These are phyloP conservation scores for Besnoitia besnoiti DNA, from an alignment of 169 alveolate genomes.

Conservation along the genomic window DNA sequence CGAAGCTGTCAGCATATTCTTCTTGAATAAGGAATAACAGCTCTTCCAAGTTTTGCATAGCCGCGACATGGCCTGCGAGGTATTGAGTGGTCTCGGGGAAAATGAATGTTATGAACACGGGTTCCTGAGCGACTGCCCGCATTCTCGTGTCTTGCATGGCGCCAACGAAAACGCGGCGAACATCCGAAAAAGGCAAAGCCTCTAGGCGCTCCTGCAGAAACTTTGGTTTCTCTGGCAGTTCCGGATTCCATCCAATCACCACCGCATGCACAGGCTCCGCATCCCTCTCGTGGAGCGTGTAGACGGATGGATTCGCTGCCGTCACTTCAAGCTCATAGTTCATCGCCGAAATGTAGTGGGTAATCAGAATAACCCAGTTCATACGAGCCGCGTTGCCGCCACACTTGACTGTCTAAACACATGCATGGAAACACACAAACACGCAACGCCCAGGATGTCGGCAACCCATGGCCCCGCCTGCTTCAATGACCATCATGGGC, in stretches of 20 bases:
- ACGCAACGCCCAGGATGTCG: too few relatives aligned
- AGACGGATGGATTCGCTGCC: neutral
- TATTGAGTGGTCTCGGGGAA: conserved; percentile 11
- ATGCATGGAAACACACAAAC: neutral
- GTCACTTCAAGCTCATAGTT: conserved; percentile 25
- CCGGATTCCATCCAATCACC: conserved; percentile 8
- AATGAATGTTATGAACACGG: conserved; percentile 30
- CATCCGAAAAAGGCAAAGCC: conserved; percentile 14
- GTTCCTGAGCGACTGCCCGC: neutral
- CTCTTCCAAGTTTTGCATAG: conserved; percentile 47
- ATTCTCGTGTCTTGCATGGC: conserved; percentile 5
- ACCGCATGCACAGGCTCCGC: conserved; percentile 37
- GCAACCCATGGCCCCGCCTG: too few relatives aligned
- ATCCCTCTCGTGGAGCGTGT: neutral
- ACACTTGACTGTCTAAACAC: neutral
- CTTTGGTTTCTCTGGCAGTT: neutral
- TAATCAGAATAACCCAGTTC: conserved; percentile 18
- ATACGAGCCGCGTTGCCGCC: conserved; percentile 18
- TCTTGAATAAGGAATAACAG: neutral
- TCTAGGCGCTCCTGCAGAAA: neutral
- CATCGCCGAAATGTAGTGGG: conserved; percentile 3
- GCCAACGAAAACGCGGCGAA: neutral
- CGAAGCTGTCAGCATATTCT: conserved; percentile 29
- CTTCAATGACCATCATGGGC: too few relatives aligned
- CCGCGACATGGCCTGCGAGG: conserved; percentile 18